Evolutionary conservation across 306 rosid genomes (phyloP).

Genomic region (Herpetospermum pedunculosum): DNA sequence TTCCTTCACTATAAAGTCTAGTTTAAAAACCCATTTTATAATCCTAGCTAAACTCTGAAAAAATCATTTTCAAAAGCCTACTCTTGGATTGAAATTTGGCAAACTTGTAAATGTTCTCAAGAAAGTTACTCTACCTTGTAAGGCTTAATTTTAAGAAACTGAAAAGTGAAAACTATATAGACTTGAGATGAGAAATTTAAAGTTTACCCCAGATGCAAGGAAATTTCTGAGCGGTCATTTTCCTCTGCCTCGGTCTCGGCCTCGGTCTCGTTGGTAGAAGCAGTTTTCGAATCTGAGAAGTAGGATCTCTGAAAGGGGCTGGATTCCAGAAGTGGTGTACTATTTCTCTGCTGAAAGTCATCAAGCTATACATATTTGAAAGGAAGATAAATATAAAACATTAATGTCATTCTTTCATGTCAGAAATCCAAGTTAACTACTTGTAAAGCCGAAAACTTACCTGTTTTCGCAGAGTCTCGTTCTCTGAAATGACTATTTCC

Average conservation of each 20-base stretch:
- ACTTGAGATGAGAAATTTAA: not conserved
- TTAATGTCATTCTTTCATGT: not conserved
- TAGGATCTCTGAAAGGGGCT: not conserved
- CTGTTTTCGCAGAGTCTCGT: conserved; percentile 42
- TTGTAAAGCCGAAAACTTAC: conserved; percentile 10
- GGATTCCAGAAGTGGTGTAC: not conserved
- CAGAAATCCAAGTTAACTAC: not conserved
- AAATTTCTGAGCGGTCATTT: conserved; percentile 41
- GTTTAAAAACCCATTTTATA: not conserved
- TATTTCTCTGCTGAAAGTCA: not conserved
- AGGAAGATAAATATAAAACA: not conserved
- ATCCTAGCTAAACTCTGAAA: not conserved
- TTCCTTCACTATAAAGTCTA: not conserved
- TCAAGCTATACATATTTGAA: not conserved
- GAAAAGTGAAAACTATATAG: not conserved
- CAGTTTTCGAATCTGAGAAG: not conserved
- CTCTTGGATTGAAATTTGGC: not conserved
- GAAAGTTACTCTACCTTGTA: not conserved
- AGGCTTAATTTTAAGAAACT: not conserved
- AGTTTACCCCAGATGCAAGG: conserved; percentile 53
- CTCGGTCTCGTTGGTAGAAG: not conserved
- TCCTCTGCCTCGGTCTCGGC: conserved; percentile 21
- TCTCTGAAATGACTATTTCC: conserved; percentile 41
- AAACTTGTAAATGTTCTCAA: no score
- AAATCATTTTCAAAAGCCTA: not conserved